Base-by-base conservation (phyloP, 495 filamentous ascomycete genomes). In the Tirmania nivea region DNA sequence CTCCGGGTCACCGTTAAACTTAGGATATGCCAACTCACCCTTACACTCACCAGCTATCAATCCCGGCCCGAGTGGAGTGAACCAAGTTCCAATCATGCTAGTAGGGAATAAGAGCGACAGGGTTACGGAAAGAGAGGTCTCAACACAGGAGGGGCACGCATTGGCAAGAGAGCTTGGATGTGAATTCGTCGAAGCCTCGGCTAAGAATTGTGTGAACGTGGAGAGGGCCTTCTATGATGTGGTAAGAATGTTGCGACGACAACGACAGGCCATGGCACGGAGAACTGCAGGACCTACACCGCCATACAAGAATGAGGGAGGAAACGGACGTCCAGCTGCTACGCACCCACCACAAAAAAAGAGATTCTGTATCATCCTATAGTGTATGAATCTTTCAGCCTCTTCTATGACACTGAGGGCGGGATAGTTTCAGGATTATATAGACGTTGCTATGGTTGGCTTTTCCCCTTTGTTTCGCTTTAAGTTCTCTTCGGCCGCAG, bases 161-260 rank as follows among this genome's bases (percentile, higher is more conserved):
- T 68, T 96, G 17, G 92, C 90, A 39, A 83, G 86, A 63, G 85
- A 94, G 63, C 72, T 97, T 36, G 85, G 84, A 51, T 97, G 90
- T 68, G 90, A 96, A 56, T 97, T 96, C 61, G 88, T 96, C 54
- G 90, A 96, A 67, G 90, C 90, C 6, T 95, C 89, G 12, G 90
- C 90, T n/a, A 95, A 96, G 71, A 94, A 94, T 63, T 95, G 90
- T 72, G 85, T 95, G 71, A 96, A 97, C 63, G 90, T 97, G 25
- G 90, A 97, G 65, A 94, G 89, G 71, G 92, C 90, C 2, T 97
- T 97, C 65, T 95, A 94, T 69, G 90, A 97, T 60, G 92, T 97
- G 11, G 90, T 97, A 20, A 75, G 92, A 54, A 82, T 87, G 62
- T 70, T 96, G 54, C 79, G 89, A 55, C 75, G 79, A 56, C 88